A percentile compares a stretch with the other conserved stretches of the same genome.
Evolutionary conservation across 768 basidiomycete genomes (phyloP).

Genomic region (Glaciozyma antarctica): DNA sequence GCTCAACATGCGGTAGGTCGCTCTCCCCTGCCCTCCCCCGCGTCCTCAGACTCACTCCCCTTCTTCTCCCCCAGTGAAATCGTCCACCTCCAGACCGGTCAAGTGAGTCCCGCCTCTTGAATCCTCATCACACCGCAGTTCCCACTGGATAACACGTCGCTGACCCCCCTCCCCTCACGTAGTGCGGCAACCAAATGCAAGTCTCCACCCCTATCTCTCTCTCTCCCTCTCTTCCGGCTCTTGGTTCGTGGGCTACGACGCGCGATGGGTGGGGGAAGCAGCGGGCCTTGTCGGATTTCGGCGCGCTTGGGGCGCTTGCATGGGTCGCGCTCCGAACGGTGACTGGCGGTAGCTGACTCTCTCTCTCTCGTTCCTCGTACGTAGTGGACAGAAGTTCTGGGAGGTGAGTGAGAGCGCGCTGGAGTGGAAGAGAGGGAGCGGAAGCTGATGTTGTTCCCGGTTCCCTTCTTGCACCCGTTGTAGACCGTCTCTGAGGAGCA

Average conservation of each 20-base stretch:
- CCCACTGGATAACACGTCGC: background rate
- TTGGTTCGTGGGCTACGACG: background rate
- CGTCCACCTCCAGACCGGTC: conserved; percentile 6
- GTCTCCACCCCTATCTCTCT: conserved; percentile 35
- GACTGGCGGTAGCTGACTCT: background rate
- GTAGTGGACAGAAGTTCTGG: conserved; percentile 9
- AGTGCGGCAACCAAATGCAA: conserved; percentile 97
- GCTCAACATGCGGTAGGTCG: background rate
- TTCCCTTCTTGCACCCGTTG: background rate
- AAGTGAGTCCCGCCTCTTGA: background rate
- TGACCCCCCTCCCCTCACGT: background rate
- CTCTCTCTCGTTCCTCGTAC: background rate
- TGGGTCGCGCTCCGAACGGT: background rate
- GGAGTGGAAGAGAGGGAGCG: background rate
- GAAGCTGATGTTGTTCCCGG: background rate
- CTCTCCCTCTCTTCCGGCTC: background rate
- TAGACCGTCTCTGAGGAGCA: conserved; percentile 80
- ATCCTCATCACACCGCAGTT: background rate
- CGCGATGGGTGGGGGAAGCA: background rate
- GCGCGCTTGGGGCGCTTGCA: background rate
- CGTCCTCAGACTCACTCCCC: background rate
- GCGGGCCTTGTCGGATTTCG: background rate
- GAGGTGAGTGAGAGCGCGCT: background rate
- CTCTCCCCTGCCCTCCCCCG: background rate
- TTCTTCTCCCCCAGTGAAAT: background rate